Evolutionary conservation across 2,329 filamentous ascomycete genomes (phyloP), one percentile per base, ranked within the genome.

Genomic region (Clarireedia hainanense): DNA sequence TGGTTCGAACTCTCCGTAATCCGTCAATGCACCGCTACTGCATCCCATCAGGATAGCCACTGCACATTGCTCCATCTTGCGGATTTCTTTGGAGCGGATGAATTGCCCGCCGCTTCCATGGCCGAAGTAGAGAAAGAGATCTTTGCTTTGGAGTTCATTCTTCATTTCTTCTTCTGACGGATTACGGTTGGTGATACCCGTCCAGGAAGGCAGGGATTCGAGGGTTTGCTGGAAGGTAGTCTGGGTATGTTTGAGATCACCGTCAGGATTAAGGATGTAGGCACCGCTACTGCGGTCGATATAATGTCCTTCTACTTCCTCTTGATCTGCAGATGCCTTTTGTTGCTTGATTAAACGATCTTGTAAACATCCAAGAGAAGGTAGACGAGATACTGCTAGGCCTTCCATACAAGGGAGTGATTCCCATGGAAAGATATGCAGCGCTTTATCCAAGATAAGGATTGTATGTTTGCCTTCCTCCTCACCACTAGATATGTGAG

Each of bases 91-190:
- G 12, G 88, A 85, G 30, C 91, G 86, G 57, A 99, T 90, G 71
- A 96, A 99, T 71, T 99, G 94, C 27, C 89, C 89, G 23, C 92
- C 94, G 62, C 89, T 92, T 58, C 94, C 94, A 73, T 99, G 94
- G 1, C 94, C 94, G 71, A 99, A 97, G 74, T 99, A 99, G 10
- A 99, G 78, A 24, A 96, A 75, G 2, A 96, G 75, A 57, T 90
- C 84, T 17, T 83, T 84, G 0, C 76, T 71, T 47, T 80, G 74
- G 7, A 99, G 78, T 0, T 80, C 81, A 0, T 73, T 65, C 60
- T 85, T 84, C 70, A 97, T 92, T 59, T 95, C 89, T 2, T 79
- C 72, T 68, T 97, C 92, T 0, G 78, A 81, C 0, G 94, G 94
- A 2, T 79, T 76, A 23, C 81, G 83, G 58, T 82, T 80, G 56